Evolutionary conservation across 2,329 filamentous ascomycete species (phyloP), one percentile per base, ranked within the genome.

Genomic region (Diaporthe citriasiana): DNA sequence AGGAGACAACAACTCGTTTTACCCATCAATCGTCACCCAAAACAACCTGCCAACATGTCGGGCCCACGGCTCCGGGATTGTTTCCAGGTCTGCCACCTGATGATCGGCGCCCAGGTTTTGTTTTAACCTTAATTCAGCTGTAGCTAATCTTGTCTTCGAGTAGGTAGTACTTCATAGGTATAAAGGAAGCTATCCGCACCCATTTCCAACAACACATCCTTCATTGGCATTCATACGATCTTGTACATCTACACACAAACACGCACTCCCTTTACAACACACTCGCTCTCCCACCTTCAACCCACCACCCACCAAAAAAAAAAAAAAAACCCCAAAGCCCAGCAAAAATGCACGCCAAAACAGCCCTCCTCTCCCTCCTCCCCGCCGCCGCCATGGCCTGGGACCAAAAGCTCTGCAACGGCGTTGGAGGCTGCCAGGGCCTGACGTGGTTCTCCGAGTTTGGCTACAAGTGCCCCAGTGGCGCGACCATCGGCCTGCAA

Each of bases 91-190:
- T 53, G 63, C 33, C 33, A 68, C 15, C 63, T 68, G 47, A 40
- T 68, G 47, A 68, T 68, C 63, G 63, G 47, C 47, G 33, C 13
- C 33, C 33, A 68, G 63, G 63, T 25, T 25, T 51, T 66, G 60
- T 53, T 68, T 68, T 68, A 68, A 68, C 63, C 63, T 53, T 68
- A 68, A 53, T 68, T 40, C 63, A 68, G n/a, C 17, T 6, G 47
- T 35, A 53, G n/a, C 47, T n/a, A 53, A 68, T 53, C 22, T 53
- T 68, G 63, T 68, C 40, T 19, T 12, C 17, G 6, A 30, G 27
- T 60, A 42, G n/a, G 12, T 13, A 8, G 9, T 15, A 13, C 45
- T 47, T 12, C 9, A 25, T 47, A 22, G 57, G 45, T 66, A 68
- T 68, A 68, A 68, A 68, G 33, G 47, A 38, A n/a, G 13, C 3